phyloP scores from a whole-genome alignment of 2,329 filamentous ascomycete species.

The Pseudogymnoascus sp. region DNA sequence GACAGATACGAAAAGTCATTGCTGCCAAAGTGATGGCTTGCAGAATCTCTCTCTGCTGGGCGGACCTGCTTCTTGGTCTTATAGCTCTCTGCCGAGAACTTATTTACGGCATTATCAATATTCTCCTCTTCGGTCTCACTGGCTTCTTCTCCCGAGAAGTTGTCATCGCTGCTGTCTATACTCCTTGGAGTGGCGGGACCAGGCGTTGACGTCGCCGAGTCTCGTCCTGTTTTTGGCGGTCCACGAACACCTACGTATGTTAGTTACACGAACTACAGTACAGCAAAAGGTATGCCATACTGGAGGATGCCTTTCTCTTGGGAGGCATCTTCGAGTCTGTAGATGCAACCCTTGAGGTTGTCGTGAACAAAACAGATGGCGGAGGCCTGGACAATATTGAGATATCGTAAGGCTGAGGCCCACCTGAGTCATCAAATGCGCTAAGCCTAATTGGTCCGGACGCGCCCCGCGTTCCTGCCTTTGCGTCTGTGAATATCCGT shows the following conservation, averaged over 20 bases:
- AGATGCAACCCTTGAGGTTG: slow-evolving; percentile 8
- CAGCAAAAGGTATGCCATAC: slow-evolving; percentile 32
- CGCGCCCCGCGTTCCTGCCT: slow-evolving; percentile 2
- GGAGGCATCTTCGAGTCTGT: slow-evolving; percentile 48
- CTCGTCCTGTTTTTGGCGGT: slow-evolving; percentile 47
- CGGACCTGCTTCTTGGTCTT: slow-evolving; percentile 16
- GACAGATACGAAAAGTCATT: slow-evolving; percentile 69
- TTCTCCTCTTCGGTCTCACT: slow-evolving; percentile 45
- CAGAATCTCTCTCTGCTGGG: slow-evolving; percentile 23
- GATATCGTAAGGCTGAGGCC: slow-evolving; percentile 7
- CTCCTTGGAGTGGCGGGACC: slow-evolving; percentile 53
- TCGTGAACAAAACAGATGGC: neutral
- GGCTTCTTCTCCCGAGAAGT: slow-evolving; percentile 43
- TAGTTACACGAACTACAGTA: slow-evolving; percentile 25
- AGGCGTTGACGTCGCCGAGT: slow-evolving; percentile 52
- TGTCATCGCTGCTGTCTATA: slow-evolving; percentile 44
- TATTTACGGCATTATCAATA: slow-evolving; percentile 51
- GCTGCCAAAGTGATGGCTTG: slow-evolving; percentile 29
- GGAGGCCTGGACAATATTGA: neutral
- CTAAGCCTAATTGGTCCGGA: neutral
- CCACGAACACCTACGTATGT: slow-evolving; percentile 37
- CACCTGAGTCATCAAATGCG: slow-evolving; percentile 6
- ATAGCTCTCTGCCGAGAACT: slow-evolving; percentile 40
- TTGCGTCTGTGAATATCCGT: slow-evolving; percentile 1
- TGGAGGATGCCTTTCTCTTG: slow-evolving; percentile 60